Conservation (phyloP, 2,329 filamentous ascomycete species). For the Botrytis elliptica region DNA sequence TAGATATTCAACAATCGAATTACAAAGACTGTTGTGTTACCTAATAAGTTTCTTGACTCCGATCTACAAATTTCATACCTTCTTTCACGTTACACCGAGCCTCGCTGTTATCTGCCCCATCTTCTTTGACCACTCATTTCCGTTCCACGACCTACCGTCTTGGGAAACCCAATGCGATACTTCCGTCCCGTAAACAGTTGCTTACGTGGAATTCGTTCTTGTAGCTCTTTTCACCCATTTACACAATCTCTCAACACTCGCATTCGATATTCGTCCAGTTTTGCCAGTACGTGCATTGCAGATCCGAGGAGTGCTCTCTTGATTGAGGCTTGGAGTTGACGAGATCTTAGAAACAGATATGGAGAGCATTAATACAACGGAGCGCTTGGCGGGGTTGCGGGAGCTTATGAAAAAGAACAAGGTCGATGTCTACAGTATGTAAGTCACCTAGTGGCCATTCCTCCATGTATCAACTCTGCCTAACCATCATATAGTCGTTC, state of each 20-base stretch:
- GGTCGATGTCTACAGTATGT: conserved; percentile 87
- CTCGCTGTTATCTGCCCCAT: conserved; percentile 20
- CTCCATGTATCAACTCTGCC: conserved; percentile 23
- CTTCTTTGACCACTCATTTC: conserved; percentile 11
- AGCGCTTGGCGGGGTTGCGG: conserved; percentile 73
- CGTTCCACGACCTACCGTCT: conserved; percentile 19
- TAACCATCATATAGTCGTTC: conserved; percentile 66
- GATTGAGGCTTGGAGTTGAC: neutral
- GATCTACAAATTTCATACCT: neutral
- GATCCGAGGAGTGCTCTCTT: conserved; percentile 14
- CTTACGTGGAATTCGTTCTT: conserved; percentile 24
- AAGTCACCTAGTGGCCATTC: conserved; percentile 29
- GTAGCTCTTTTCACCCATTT: conserved; percentile 16
- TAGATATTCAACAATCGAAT: neutral
- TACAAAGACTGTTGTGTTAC: neutral
- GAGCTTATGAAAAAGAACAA: conserved; percentile 83
- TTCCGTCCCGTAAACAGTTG: conserved; percentile 28
- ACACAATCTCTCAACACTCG: conserved; percentile 29
- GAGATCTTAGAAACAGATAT: conserved; percentile 48
- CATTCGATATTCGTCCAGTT: conserved; percentile 31
- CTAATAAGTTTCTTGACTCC: neutral
- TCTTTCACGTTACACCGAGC: neutral
- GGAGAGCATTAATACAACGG: conserved; percentile 76
- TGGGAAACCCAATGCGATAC: conserved; percentile 32
- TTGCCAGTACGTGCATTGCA: conserved; percentile 21